Conservation (phyloP, 148 eudicot genomes). For the Cornus controversa region DNA sequence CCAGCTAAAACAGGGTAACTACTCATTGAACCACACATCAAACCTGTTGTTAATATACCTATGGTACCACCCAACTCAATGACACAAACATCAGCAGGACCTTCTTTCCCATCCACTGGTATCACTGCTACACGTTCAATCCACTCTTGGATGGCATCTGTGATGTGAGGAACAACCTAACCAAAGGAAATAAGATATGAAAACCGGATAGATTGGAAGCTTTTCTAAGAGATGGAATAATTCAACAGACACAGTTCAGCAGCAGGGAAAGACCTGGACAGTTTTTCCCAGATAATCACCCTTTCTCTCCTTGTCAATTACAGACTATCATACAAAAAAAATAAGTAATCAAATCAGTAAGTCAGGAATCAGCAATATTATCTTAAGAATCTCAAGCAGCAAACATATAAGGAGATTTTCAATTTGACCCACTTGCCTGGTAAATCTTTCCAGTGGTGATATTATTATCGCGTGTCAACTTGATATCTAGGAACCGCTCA, state of each 20-base stretch:
- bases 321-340: conserved; percentile 48
- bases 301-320: conserved; percentile 87
- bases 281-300: conserved; percentile 97
- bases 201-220: neutral
- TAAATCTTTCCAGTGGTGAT: conserved; percentile 95
- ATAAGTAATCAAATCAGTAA: conserved; percentile 9
- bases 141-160: conserved; percentile 98
- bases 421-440: conserved; percentile 48
- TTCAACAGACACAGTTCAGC: neutral
- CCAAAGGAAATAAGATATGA: conserved; percentile 11
- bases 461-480: conserved; percentile 81
- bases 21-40: neutral
- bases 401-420: neutral
- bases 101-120: conserved; percentile 94
- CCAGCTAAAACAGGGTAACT: neutral
- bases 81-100: conserved; percentile 97
- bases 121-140: conserved; percentile 83
- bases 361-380: neutral
- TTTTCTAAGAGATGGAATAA: neutral
- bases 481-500: conserved; percentile 87
- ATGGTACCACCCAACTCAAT: conserved; percentile 98
- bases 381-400: neutral
- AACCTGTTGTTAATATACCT: conserved; percentile 37
- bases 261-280: conserved; percentile 62
- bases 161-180: conserved; percentile 96